Evolutionary conservation across 768 basidiomycete species (phyloP).

Genomic region (Sarcomyxa edulis): DNA sequence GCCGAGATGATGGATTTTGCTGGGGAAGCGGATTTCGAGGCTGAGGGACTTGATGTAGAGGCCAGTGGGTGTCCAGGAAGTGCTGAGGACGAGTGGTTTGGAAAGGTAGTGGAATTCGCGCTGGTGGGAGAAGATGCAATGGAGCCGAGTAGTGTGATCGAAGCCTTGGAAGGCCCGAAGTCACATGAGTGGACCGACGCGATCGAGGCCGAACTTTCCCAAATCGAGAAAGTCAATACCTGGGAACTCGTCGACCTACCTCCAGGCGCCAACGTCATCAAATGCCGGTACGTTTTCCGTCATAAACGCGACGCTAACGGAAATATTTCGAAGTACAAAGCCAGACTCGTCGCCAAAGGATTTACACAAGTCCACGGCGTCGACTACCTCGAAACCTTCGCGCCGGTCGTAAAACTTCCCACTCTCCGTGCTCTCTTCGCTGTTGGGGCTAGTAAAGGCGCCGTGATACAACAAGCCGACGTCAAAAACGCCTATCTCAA

Average conservation of each 20-base stretch:
- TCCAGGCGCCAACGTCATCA: slow-evolving; percentile 18
- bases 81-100: slow-evolving; percentile 1
- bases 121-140: slow-evolving; percentile 20
- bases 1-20: slow-evolving; percentile 10
- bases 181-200: slow-evolving; percentile 21
- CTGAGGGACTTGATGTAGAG: slow-evolving; percentile 5
- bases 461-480: slow-evolving; percentile 32
- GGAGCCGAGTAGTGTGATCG: slow-evolving; percentile 14
- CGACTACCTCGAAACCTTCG: slow-evolving; percentile 30
- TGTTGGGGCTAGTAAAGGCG: slow-evolving; percentile 22
- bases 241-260: slow-evolving; percentile 22
- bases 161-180: slow-evolving; percentile 17
- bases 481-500: slow-evolving; percentile 36
- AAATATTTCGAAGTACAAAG: slow-evolving; percentile 25
- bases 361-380: slow-evolving; percentile 32
- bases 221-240: slow-evolving; percentile 16
- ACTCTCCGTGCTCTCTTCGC: slow-evolving; percentile 24
- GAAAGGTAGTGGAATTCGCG: slow-evolving; percentile 15
- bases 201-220: slow-evolving; percentile 23
- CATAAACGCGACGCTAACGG: slow-evolving; percentile 27
- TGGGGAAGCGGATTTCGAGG: slow-evolving; percentile 22
- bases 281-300: slow-evolving; percentile 27
- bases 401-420: slow-evolving; percentile 18
- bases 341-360: slow-evolving; percentile 32
- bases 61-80: slow-evolving; percentile 8